Conservation (phyloP, 148 eudicot species). For the Bassia scoparia region DNA sequence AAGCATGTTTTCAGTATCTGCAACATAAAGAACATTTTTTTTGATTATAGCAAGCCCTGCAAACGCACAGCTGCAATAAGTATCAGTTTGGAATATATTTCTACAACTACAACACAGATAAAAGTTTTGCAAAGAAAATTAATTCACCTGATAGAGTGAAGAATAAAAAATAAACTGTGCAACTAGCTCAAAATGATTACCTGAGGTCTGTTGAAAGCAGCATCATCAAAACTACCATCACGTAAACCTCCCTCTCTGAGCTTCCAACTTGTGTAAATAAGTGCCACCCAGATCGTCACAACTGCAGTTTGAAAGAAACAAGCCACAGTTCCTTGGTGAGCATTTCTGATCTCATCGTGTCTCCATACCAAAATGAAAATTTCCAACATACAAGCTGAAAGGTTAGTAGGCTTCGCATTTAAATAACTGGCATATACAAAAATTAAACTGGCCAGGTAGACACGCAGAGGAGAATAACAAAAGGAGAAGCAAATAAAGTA, state of each 20-base stretch:
- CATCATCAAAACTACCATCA: slow-evolving; percentile 91
- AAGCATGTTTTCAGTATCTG: slow-evolving; percentile 99
- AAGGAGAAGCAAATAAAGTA: not conserved
- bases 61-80: slow-evolving; percentile 9
- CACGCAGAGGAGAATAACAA: not conserved
- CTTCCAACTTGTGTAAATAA: slow-evolving; percentile 85
- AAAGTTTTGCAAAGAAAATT: no score
- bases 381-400: not conserved
- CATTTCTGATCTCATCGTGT: slow-evolving; percentile 6
- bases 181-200: slow-evolving; percentile 30
- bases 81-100: not conserved
- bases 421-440: not conserved
- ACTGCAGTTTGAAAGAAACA: slow-evolving; percentile 41
- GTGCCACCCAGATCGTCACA: slow-evolving; percentile 90
- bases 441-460: not conserved
- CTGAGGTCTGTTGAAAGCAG: slow-evolving; percentile 90
- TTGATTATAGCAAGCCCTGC: slow-evolving; percentile 88
- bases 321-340: slow-evolving; percentile 9
- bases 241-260: slow-evolving; percentile 81
- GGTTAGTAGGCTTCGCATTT: not conserved
- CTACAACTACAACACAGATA: not conserved
- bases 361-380: not conserved
- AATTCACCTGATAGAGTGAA: slow-evolving; percentile 3
- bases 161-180: not conserved
- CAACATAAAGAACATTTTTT: slow-evolving; percentile 86